A percentile compares a stretch with the other conserved stretches of the same genome.
Evolutionary conservation across 2,329 filamentous ascomycete genomes (phyloP).

Genomic region (Penicillium sp.): DNA sequence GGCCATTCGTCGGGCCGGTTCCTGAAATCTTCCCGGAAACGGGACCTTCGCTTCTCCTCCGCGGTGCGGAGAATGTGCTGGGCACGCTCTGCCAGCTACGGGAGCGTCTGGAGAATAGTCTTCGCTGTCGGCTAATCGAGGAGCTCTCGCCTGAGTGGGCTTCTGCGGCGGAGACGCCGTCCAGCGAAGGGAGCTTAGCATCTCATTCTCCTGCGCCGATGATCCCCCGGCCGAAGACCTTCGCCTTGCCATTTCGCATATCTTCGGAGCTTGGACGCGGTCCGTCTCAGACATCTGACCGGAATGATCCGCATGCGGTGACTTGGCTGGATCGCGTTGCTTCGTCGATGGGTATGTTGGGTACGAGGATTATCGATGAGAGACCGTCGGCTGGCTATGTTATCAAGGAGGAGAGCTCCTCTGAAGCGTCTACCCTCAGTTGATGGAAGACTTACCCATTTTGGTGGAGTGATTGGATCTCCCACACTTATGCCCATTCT

Average conservation of each 20-base stretch:
- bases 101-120: conserved; percentile 18
- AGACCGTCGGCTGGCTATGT: not conserved
- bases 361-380: conserved; percentile 19
- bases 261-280: conserved; percentile 29
- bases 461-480: too few species aligned
- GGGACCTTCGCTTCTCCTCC: conserved; percentile 27
- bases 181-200: conserved; percentile 13
- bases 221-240: conserved; percentile 1
- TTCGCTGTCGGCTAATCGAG: conserved; percentile 10
- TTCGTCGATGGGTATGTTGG: conserved; percentile 37
- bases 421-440: not conserved
- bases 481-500: not conserved
- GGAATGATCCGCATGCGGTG: conserved; percentile 24
- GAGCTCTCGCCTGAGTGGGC: conserved; percentile 17
- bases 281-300: conserved; percentile 23
- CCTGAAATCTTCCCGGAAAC: conserved; percentile 27
- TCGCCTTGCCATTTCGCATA: conserved; percentile 27
- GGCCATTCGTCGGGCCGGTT: conserved; percentile 27
- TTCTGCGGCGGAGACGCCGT: conserved; percentile 8
- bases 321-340: conserved; percentile 36
- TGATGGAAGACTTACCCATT: not conserved
- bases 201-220: conserved; percentile 4
- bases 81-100: conserved; percentile 21
- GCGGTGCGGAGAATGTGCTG: conserved; percentile 27
- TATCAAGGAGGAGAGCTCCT: not conserved